Conservation (phyloP, 306 rosid genomes). For the Alnus rubra region DNA sequence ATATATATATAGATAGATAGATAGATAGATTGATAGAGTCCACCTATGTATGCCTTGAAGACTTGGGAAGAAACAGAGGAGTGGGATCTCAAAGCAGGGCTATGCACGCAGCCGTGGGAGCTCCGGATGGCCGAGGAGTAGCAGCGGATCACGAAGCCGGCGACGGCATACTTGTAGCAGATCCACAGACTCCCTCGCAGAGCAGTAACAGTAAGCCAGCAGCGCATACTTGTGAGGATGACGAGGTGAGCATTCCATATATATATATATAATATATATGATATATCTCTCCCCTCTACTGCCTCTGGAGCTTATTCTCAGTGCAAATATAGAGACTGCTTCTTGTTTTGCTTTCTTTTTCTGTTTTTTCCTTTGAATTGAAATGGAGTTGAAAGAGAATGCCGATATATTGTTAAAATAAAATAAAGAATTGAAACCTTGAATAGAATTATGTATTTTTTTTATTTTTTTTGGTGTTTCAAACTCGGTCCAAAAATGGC, state of each 20-base stretch:
- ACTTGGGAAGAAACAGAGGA: not conserved
- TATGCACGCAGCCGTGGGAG: not conserved
- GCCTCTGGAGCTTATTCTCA: too few relatives aligned
- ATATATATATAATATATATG: too few relatives aligned
- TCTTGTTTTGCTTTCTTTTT: not conserved
- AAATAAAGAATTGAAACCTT: too few relatives aligned
- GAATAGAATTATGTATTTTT: too few relatives aligned
- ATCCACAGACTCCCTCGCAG: not conserved
- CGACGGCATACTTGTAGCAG: not conserved
- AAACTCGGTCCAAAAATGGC: too few relatives aligned
- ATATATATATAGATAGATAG: too few relatives aligned
- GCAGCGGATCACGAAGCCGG: not conserved
- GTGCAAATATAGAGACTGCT: too few relatives aligned
- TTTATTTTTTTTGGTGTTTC: too few relatives aligned
- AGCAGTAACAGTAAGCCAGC: not conserved
- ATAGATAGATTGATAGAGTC: not conserved
- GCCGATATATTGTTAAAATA: too few relatives aligned
- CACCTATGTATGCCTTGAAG: not conserved
- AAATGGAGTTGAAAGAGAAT: too few relatives aligned
- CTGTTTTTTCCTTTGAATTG: too few relatives aligned
- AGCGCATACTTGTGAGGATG: not conserved
- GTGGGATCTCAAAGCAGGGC: not conserved
- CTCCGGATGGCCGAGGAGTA: not conserved
- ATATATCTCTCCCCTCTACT: not conserved
- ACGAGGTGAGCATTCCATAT: constrained; percentile 14